Evolutionary conservation across 306 rosid genomes (phyloP), one percentile per base, ranked within the genome.

Genomic region (Prinsepia uniflora): DNA sequence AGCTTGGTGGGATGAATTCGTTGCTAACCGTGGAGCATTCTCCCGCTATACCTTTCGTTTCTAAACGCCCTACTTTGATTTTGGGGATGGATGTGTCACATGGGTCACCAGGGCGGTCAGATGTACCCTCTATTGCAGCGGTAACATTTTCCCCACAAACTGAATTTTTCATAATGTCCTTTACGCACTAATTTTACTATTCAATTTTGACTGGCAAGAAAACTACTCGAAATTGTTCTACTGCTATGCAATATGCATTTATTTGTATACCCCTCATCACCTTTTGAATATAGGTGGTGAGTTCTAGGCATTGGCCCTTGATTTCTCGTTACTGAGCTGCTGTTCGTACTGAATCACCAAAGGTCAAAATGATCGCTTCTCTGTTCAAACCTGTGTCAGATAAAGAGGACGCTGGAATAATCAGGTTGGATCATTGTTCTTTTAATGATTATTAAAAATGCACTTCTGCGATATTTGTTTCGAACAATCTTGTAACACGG

Each of bases 231-330:
- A 8, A 6, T 9, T 0, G 41, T 58, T n/a, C 10, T 58, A 19
- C 18, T 58, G 42, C 43, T 57, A 6, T 58, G 0, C 7, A 44
- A 34, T 61, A 7, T 7, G 45, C 12, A 14, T 58, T 24, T 22
- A 58, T 30, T 24, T 24, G 7, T 60, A 3, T 34, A 15, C 6
- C 6, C 7, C 15, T 22, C 11, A 3, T 22, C 24, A 57, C 19
- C 9, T 60, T 30, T 10, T 6, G n/a, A 60, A 39, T 63, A 15
- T 59, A 92, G 98, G 98, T 87, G 17, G 97, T 90, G 46, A 89
- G 98, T 72, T 94, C 98, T 13, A 78, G 95, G 67, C 73, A 87
- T 14, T 94, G 97, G 99, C 99, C 99, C 24, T 78, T 78, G 60
- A 86, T 94, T 62, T 94, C 99, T 3, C 88, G 85, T 20, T 94